Percentiles rank a stretch among this genome's conserved stretches.
These are phyloP conservation scores for Fusarium sp. DNA, from an alignment of 2,329 filamentous ascomycete species.

Conservation along the genomic window DNA sequence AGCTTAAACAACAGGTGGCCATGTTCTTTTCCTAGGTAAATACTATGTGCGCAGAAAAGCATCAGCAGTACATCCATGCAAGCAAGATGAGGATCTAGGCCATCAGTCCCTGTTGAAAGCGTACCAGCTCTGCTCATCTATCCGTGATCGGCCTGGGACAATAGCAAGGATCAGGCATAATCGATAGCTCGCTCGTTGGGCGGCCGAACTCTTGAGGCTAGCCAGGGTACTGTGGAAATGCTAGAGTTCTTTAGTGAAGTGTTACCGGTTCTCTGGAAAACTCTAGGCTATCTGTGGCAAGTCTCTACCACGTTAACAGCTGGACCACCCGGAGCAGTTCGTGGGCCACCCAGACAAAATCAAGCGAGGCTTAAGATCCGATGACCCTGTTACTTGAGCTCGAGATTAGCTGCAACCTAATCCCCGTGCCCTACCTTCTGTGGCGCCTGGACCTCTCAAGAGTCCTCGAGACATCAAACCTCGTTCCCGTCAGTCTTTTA, in stretches of 20 bases:
- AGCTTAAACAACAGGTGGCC: background rate
- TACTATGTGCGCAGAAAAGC: background rate
- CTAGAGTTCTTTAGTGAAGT: conserved; percentile 32
- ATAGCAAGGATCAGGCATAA: conserved; percentile 11
- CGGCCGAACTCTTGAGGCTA: conserved; percentile 22
- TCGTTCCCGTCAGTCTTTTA: conserved; percentile 16
- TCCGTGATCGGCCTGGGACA: background rate
- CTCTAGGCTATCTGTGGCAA: conserved; percentile 31
- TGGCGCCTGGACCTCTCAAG: conserved; percentile 3
- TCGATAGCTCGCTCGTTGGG: conserved; percentile 20
- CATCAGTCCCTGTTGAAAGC: background rate
- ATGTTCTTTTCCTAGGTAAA: background rate
- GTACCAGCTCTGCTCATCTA: background rate
- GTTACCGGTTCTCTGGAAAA: conserved; percentile 46
- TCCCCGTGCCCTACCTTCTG: conserved; percentile 9
- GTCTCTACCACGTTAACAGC: conserved; percentile 25
- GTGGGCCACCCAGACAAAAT: conserved; percentile 10
- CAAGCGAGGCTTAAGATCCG: conserved; percentile 24
- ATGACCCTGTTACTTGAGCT: conserved; percentile 30
- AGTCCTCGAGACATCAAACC: conserved; percentile 17
- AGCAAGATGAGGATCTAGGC: background rate
- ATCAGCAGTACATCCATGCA: background rate
- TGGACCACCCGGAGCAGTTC: conserved; percentile 9
- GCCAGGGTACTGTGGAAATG: conserved; percentile 18
- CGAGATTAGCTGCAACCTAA: conserved; percentile 26